Evolutionary conservation across 257 asterid genomes (phyloP).

Genomic region (Avicennia marina): DNA sequence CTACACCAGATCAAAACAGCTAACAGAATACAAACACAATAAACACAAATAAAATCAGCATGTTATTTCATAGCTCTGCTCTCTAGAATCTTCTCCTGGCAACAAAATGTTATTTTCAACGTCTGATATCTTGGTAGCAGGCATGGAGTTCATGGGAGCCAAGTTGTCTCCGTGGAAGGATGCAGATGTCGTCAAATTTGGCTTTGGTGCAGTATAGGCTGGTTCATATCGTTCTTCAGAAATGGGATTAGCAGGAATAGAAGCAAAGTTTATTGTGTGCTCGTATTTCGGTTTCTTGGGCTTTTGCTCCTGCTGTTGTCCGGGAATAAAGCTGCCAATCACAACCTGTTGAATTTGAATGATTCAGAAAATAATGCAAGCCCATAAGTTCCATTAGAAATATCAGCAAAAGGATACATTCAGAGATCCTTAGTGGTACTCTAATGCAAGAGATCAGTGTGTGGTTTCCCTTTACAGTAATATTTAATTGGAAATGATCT

Average conservation of each 20-base stretch:
- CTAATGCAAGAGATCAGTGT: too few species aligned
- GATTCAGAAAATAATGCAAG: constrained; percentile 16
- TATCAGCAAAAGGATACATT: not conserved
- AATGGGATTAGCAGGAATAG: constrained; percentile 38
- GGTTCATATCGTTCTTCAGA: constrained; percentile 39
- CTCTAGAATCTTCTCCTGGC: constrained; percentile 46
- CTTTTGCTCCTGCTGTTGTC: constrained; percentile 41
- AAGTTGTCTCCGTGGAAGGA: constrained; percentile 48
- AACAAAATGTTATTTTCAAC: constrained; percentile 35
- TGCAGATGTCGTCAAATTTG: constrained; percentile 35
- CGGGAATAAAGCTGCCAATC: constrained; percentile 65
- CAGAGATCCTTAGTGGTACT: too few species aligned
- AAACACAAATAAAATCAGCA: constrained; percentile 34
- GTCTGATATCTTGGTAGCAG: constrained; percentile 34
- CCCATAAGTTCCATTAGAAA: not conserved
- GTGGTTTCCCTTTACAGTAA: too few species aligned
- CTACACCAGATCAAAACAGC: constrained; percentile 22
- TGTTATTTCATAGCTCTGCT: constrained; percentile 49
- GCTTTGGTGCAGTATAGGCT: constrained; percentile 33
- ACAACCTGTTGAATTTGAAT: constrained; percentile 52
- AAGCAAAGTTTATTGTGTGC: constrained; percentile 42
- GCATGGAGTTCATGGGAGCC: constrained; percentile 34
- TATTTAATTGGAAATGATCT: too few species aligned
- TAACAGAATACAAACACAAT: constrained; percentile 23
- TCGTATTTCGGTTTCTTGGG: constrained; percentile 57